A percentile compares a stretch with the other conserved stretches of the same genome.
These are phyloP conservation scores for Exophiala sp. DNA, from an alignment of 2,329 filamentous ascomycete species.

Conservation along the genomic window DNA sequence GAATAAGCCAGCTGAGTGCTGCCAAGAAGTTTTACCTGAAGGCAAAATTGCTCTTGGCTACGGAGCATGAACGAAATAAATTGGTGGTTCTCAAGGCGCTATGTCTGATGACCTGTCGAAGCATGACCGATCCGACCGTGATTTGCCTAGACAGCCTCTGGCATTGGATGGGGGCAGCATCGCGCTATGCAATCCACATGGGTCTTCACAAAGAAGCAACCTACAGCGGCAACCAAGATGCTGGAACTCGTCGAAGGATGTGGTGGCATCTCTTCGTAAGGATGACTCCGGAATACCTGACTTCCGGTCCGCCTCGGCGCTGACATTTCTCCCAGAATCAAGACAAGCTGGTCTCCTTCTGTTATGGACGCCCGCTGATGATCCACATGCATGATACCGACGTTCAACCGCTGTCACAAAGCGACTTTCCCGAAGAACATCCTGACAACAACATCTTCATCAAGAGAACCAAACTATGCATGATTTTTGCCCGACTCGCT, in stretches of 20 bases:
- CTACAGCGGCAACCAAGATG: constrained; percentile 10
- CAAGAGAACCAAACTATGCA: constrained; percentile 65
- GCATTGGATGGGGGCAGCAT: constrained; percentile 11
- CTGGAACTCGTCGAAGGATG: constrained; percentile 14
- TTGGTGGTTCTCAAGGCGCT: constrained; percentile 11
- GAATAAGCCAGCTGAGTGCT: constrained; percentile 12
- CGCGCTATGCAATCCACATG: constrained; percentile 15
- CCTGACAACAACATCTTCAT: constrained; percentile 18
- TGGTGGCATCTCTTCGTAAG: constrained; percentile 19
- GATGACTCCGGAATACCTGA: not conserved
- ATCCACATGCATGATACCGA: constrained; percentile 15
- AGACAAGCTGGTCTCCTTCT: constrained; percentile 15
- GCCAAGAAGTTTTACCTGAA: constrained; percentile 15
- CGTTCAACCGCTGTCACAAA: constrained; percentile 11
- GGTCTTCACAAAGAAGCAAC: constrained; percentile 16
- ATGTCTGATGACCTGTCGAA: constrained; percentile 14
- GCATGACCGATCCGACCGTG: constrained; percentile 2
- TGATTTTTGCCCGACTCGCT: constrained; percentile 62
- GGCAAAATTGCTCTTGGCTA: constrained; percentile 10
- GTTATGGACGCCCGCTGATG: constrained; percentile 11
- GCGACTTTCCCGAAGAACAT: constrained; percentile 12
- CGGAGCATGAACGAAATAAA: constrained; percentile 15
- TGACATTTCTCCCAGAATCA: constrained; percentile 16
- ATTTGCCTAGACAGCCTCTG: constrained; percentile 12
- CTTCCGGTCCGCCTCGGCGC: constrained; percentile 4